Base-by-base conservation (phyloP, 2,329 filamentous ascomycete species). In the Aaosphaeria arxii region DNA sequence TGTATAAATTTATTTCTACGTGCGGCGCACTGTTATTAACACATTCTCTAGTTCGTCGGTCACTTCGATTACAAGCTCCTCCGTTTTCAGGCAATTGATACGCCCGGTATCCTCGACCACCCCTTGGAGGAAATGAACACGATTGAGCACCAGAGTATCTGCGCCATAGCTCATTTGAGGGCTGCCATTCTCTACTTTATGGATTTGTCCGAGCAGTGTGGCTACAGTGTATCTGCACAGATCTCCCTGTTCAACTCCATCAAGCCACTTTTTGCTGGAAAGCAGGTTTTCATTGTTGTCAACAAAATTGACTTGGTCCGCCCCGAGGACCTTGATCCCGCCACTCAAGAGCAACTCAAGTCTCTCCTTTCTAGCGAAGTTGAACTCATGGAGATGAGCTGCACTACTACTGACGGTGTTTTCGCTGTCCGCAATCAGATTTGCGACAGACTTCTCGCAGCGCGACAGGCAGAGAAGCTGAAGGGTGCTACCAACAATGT, bases 141-240 rank as follows among this genome's bases (percentile, higher is more conserved):
- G 4, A 99, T 99, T 67, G 94, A 99, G 75, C 97, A 97, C 90
- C 94, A 97, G 78, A 88, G 88, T 53, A 96, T 99, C 59, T 97
- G 92, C 13, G 94, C 95, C 7, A 96, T 99, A 75, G 94, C 94
- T 44, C 95, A 99, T 77, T 79, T 99, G 67, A 84, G 92, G 62
- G 95, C 91, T 39, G 92, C 92, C 48, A 95, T 99, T 56, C 79
- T 97, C 51, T 97, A 97, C 74, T 97, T 97, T 69, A 96, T 97
- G 89, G 92, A 97, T 77, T 78, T 96, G 52, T 95, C 89, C 24
- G 92, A 96, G 77, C 90, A 96, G 77, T 96, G 91, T 62, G 94
- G 94, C 49, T 99, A 96, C 77, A 89, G 90, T 3, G 89, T 99
- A 13, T 80, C 86, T 55, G 91, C 91, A 6, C 94, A 99, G 76